Percentiles rank a stretch among this genome's conserved stretches.
These are phyloP conservation scores for Penicillium sp. DNA, from an alignment of 2,329 filamentous ascomycete species.

Conservation along the genomic window DNA sequence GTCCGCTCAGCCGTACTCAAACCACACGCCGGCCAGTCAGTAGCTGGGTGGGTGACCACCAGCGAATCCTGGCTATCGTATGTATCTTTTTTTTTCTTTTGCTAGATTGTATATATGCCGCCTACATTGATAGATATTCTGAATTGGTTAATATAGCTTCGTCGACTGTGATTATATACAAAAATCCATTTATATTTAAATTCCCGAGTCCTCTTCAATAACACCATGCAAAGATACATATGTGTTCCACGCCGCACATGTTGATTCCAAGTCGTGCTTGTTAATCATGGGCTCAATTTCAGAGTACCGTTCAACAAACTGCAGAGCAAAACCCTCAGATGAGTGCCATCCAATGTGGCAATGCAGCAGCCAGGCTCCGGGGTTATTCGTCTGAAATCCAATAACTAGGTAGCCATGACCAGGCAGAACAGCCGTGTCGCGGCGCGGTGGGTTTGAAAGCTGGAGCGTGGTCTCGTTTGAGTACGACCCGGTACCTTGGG, in stretches of 20 bases:
- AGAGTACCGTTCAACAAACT: slow-evolving; percentile 25
- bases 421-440: slow-evolving; percentile 38
- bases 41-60: too few species aligned
- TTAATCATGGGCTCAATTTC: slow-evolving; percentile 24
- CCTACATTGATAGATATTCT: too few species aligned
- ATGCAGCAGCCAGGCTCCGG: slow-evolving; percentile 43
- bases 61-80: too few species aligned
- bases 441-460: slow-evolving; percentile 32
- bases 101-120: too few species aligned
- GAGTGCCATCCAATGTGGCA: slow-evolving; percentile 37
- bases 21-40: too few species aligned
- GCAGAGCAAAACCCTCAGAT: slow-evolving; percentile 22
- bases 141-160: too few species aligned
- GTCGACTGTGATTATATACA: too few species aligned
- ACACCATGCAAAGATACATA: slow-evolving; percentile 31
- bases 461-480: background rate
- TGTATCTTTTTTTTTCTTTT: too few species aligned
- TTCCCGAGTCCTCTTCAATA: slow-evolving; percentile 5
- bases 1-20: too few species aligned
- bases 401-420: slow-evolving; percentile 36
- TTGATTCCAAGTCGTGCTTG: slow-evolving; percentile 12
- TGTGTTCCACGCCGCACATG: slow-evolving; percentile 18
- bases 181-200: background rate
- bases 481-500: slow-evolving; percentile 43
- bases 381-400: slow-evolving; percentile 41